phyloP scores from a whole-genome alignment of 306 rosid genomes.

The Pueraria montana region DNA sequence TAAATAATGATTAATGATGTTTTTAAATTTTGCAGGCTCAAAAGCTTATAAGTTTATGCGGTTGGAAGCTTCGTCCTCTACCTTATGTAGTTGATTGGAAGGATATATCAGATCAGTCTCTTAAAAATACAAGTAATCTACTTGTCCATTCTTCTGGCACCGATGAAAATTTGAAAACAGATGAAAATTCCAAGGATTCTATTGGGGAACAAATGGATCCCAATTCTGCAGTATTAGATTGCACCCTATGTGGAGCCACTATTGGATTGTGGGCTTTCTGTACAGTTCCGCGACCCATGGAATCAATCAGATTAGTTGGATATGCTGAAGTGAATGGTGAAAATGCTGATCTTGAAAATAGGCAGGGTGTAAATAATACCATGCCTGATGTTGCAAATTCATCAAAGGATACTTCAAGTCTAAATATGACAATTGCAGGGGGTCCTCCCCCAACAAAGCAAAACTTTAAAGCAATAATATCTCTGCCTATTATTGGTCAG shows the following conservation, averaged over 20 bases:
- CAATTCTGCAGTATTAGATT: slow-evolving; percentile 85
- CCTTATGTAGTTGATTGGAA: slow-evolving; percentile 77
- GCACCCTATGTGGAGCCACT: slow-evolving; percentile 92
- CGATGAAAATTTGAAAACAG: slow-evolving; percentile 44
- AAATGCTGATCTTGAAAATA: slow-evolving; percentile 52
- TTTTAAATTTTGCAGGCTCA: slow-evolving; percentile 72
- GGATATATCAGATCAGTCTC: slow-evolving; percentile 59
- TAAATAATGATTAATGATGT: slow-evolving; percentile 9
- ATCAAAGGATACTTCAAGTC: slow-evolving; percentile 60
- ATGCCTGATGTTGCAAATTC: slow-evolving; percentile 53
- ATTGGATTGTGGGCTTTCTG: slow-evolving; percentile 94
- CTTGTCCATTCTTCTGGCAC: slow-evolving; percentile 48
- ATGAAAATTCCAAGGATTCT: slow-evolving; percentile 54
- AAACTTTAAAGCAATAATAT: slow-evolving; percentile 84
- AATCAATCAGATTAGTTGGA: slow-evolving; percentile 81
- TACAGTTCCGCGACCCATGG: slow-evolving; percentile 71
- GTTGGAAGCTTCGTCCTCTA: slow-evolving; percentile 90
- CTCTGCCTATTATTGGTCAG: slow-evolving; percentile 86
- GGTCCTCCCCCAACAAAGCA: slow-evolving; percentile 96
- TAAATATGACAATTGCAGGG: slow-evolving; percentile 92
- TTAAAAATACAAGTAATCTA: slow-evolving; percentile 48
- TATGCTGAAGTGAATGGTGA: slow-evolving; percentile 61
- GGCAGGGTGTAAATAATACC: slow-evolving; percentile 49
- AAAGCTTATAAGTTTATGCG: slow-evolving; percentile 82
- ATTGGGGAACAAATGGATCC: slow-evolving; percentile 64